phyloP scores from a whole-genome alignment of 139 green algal genomes.

The Coelastrella sp. region DNA sequence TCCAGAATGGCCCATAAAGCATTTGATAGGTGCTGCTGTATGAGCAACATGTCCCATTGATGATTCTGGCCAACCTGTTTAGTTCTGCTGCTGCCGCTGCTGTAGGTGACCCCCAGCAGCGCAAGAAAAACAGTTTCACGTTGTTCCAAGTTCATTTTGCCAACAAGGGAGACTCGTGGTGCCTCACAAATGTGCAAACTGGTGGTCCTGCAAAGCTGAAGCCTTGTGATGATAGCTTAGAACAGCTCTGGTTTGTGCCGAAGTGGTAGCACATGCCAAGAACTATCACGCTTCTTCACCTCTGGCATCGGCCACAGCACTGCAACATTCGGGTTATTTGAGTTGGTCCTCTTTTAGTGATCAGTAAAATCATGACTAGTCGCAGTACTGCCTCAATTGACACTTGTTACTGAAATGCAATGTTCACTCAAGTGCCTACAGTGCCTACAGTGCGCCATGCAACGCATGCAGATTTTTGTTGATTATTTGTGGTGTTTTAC shows the following conservation, averaged over 20 bases:
- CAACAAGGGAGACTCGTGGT: slow-evolving; percentile 29
- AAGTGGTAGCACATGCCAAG: slow-evolving; percentile 1
- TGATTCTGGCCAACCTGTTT: neutral
- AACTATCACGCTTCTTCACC: neutral
- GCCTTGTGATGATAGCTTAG: slow-evolving; percentile 1
- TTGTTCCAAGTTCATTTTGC: slow-evolving; percentile 30
- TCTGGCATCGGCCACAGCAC: too few relatives aligned
- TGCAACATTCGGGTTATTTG: too few relatives aligned
- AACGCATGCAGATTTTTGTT: too few relatives aligned
- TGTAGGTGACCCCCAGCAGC: neutral
- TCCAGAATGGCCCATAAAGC: too few relatives aligned
- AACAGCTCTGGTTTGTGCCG: slow-evolving; percentile 35
- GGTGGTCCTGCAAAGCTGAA: neutral
- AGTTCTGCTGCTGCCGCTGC: neutral
- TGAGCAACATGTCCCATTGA: neutral
- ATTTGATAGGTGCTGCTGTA: too few relatives aligned
- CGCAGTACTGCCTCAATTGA: too few relatives aligned
- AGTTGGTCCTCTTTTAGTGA: too few relatives aligned
- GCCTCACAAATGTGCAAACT: neutral
- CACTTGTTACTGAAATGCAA: too few relatives aligned
- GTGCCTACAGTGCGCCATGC: too few relatives aligned
- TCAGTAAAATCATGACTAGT: too few relatives aligned
- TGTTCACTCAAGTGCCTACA: too few relatives aligned
- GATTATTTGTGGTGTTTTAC: too few relatives aligned
- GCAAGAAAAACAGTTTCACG: slow-evolving; percentile 14